phyloP scores from a whole-genome alignment of 495 filamentous ascomycete genomes.

The Aspergillus kassunensis region DNA sequence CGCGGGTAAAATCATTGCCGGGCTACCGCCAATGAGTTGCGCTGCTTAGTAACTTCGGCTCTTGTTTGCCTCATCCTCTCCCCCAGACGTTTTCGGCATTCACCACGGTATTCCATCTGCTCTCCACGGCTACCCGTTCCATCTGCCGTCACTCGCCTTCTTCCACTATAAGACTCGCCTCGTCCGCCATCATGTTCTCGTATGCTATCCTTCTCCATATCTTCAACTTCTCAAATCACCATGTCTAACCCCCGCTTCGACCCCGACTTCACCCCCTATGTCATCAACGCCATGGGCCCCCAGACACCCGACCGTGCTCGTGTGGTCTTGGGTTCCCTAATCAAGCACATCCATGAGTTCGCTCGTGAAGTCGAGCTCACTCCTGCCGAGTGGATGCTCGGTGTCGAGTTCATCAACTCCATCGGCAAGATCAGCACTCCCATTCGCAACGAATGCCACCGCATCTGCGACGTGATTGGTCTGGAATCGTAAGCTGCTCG shows the following conservation, averaged over 20 bases:
- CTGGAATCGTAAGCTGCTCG: slow-evolving; percentile 64
- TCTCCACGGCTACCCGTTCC: no score
- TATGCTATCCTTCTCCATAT: background rate
- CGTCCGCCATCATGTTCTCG: background rate
- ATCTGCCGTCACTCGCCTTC: slow-evolving; percentile 23
- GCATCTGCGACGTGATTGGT: slow-evolving; percentile 73
- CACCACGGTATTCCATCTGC: no score
- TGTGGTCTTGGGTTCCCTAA: slow-evolving; percentile 59
- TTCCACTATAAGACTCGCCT: slow-evolving; percentile 13
- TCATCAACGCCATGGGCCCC: slow-evolving; percentile 72
- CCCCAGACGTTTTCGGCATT: no score
- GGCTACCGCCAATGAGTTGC: no score
- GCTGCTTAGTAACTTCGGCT: no score
- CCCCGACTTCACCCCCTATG: slow-evolving; percentile 70
- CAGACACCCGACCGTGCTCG: slow-evolving; percentile 65
- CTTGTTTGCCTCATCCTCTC: no score
- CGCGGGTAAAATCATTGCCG: background rate
- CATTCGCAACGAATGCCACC: slow-evolving; percentile 72
- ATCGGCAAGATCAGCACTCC: slow-evolving; percentile 53
- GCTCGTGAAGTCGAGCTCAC: slow-evolving; percentile 78
- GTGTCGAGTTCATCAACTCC: slow-evolving; percentile 59
- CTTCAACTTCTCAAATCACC: background rate
- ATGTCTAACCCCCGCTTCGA: slow-evolving; percentile 53
- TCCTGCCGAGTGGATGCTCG: slow-evolving; percentile 74
- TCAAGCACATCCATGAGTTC: slow-evolving; percentile 79